These are phyloP conservation scores for Cadophora malorum DNA, from an alignment of 2,329 filamentous ascomycete genomes.

Conservation along the genomic window DNA sequence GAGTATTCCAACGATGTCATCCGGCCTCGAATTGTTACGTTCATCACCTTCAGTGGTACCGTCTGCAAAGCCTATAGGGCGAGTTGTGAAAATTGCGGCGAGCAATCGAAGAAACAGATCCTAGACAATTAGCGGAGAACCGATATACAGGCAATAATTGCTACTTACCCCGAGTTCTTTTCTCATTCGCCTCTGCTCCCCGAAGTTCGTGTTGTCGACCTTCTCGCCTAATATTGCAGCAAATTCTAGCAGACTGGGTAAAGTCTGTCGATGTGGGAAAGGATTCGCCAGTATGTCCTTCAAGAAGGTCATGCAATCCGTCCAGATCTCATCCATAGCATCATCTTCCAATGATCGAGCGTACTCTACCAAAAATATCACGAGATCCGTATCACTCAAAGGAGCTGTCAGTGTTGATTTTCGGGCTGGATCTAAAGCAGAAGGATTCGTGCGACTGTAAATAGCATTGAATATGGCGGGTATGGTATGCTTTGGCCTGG, in stretches of 20 bases:
- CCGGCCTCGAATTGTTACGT: conserved; percentile 54
- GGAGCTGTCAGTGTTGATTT: conserved; percentile 90
- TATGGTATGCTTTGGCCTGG: conserved; percentile 87
- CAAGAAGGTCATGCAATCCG: conserved; percentile 89
- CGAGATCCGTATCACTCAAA: conserved; percentile 81
- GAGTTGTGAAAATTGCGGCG: conserved; percentile 91
- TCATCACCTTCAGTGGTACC: conserved; percentile 55
- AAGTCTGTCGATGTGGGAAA: conserved; percentile 89
- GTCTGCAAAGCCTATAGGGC: conserved; percentile 75
- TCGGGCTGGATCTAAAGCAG: conserved; percentile 76
- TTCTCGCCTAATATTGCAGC: conserved; percentile 90
- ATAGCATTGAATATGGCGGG: conserved; percentile 96
- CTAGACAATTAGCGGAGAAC: conserved; percentile 53
- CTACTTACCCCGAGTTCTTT: conserved; percentile 80
- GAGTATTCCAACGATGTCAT: conserved; percentile 82
- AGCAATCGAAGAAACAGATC: conserved; percentile 88
- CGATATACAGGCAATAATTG: neutral
- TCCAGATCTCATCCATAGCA: conserved; percentile 98
- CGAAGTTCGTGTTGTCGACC: conserved; percentile 97
- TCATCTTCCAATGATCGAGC: conserved; percentile 91
- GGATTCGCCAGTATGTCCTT: conserved; percentile 91
- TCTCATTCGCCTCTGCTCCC: conserved; percentile 91
- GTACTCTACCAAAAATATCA: conserved; percentile 90
- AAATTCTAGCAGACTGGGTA: conserved; percentile 87
- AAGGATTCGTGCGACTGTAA: conserved; percentile 90